Conservation (phyloP, 1,139 yeast species). For the Lodderomyces metapsilosis region DNA sequence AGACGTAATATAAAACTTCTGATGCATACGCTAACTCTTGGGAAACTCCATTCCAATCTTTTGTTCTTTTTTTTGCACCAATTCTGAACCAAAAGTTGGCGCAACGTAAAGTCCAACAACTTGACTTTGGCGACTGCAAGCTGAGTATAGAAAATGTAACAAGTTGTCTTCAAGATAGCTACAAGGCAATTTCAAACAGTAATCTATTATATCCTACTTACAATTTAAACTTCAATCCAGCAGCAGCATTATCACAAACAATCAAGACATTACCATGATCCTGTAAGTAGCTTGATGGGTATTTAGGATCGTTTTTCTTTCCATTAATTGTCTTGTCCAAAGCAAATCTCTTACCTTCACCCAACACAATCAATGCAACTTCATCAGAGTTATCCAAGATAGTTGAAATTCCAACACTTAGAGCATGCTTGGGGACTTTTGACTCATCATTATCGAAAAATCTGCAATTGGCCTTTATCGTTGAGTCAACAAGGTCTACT, state of each 20-base stretch:
- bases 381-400: slow-evolving; percentile 58
- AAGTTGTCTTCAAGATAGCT: too few relatives aligned
- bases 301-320: slow-evolving; percentile 30
- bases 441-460: slow-evolving; percentile 48
- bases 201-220: slow-evolving; percentile 13
- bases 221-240: slow-evolving; percentile 35
- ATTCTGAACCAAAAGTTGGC: background rate
- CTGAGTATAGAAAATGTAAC: too few relatives aligned
- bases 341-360: slow-evolving; percentile 43
- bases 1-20: too few relatives aligned
- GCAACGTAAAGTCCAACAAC: too few relatives aligned
- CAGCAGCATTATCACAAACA: slow-evolving; percentile 48
- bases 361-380: slow-evolving; percentile 49
- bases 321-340: slow-evolving; percentile 44
- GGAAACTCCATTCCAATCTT: too few relatives aligned
- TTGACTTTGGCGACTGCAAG: too few relatives aligned
- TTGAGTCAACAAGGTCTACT: slow-evolving; percentile 50
- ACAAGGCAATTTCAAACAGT: too few relatives aligned
- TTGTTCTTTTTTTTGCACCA: background rate
- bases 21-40: too few relatives aligned
- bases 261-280: slow-evolving; percentile 45
- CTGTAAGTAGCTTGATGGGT: slow-evolving; percentile 49
- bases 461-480: slow-evolving; percentile 57
- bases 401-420: slow-evolving; percentile 64
- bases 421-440: slow-evolving; percentile 54